These are phyloP conservation scores for Diaporthe sp. DNA, from an alignment of 2,329 filamentous ascomycete species.

Conservation along the genomic window DNA sequence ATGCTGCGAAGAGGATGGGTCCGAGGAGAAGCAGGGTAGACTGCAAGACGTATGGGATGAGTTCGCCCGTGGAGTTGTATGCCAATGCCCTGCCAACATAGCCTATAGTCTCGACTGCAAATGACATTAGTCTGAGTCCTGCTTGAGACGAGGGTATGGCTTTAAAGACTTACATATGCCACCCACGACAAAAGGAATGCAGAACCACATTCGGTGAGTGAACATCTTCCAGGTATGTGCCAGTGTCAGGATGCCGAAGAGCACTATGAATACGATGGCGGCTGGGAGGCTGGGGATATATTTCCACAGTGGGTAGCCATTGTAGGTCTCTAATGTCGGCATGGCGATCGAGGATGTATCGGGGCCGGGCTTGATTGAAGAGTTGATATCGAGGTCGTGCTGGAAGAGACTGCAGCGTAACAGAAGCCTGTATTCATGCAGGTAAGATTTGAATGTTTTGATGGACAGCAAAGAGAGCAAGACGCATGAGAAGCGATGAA, in stretches of 20 bases:
- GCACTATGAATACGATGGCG: not conserved
- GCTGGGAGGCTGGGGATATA: conserved; percentile 9
- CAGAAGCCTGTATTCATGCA: not conserved
- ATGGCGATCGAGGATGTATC: not conserved
- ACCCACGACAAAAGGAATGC: conserved; percentile 65
- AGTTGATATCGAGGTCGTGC: not conserved
- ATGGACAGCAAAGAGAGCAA: not conserved
- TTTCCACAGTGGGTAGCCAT: conserved; percentile 14
- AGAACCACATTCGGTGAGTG: conserved; percentile 61
- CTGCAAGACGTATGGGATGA: conserved; percentile 27
- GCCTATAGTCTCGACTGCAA: conserved; percentile 24
- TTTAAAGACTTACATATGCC: conserved; percentile 57
- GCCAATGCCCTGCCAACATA: conserved; percentile 23
- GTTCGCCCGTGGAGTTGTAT: not conserved
- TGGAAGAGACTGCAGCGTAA: not conserved
- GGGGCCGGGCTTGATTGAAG: not conserved
- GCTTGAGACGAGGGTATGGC: not conserved
- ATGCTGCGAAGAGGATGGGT: conserved; percentile 34
- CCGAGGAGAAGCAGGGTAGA: conserved; percentile 35
- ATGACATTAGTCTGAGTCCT: not conserved
- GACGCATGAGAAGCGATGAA: not conserved
- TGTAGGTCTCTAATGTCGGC: not conserved
- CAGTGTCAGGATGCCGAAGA: not conserved
- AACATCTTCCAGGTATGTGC: conserved; percentile 46
- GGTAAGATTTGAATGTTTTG: too few relatives aligned